Evolutionary conservation across 2,329 filamentous ascomycete genomes (phyloP).

Genomic region (Verticillium zaregamsianum): DNA sequence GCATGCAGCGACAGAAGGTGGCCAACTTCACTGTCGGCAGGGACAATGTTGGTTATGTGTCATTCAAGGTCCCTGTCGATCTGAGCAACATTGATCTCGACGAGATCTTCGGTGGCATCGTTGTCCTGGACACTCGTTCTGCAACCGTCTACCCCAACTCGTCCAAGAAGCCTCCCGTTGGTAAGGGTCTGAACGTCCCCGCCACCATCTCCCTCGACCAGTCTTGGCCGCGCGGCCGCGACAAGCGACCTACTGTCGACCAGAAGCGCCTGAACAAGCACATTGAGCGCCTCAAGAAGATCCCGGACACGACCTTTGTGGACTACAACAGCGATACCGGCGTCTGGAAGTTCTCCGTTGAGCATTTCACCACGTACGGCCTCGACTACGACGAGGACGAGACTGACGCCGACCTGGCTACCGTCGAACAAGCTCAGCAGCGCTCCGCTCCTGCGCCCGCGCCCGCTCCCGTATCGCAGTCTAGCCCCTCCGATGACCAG

Average conservation of each 20-base stretch:
- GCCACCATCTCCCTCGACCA: constrained; percentile 85
- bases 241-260: constrained; percentile 48
- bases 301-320: constrained; percentile 77
- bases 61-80: constrained; percentile 79
- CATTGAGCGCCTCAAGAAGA: constrained; percentile 72
- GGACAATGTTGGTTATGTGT: constrained; percentile 73
- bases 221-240: constrained; percentile 76
- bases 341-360: constrained; percentile 87
- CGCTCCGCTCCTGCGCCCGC: background rate
- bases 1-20: constrained; percentile 72
- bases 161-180: constrained; percentile 74
- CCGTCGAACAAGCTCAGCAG: background rate
- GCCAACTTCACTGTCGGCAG: constrained; percentile 77
- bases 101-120: constrained; percentile 71
- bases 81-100: constrained; percentile 75
- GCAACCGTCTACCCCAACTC: constrained; percentile 83
- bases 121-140: constrained; percentile 70
- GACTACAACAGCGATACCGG: constrained; percentile 76
- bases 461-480: background rate
- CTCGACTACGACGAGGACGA: constrained; percentile 77
- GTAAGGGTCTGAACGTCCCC: constrained; percentile 88
- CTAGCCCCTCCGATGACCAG: background rate
- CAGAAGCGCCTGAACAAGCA: constrained; percentile 75
- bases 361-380: constrained; percentile 95
- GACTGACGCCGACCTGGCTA: constrained; percentile 39